A percentile compares a stretch with the other conserved stretches of the same genome.
Evolutionary conservation across 495 filamentous ascomycete genomes (phyloP).

Genomic region (Penicillium longicatenatum): DNA sequence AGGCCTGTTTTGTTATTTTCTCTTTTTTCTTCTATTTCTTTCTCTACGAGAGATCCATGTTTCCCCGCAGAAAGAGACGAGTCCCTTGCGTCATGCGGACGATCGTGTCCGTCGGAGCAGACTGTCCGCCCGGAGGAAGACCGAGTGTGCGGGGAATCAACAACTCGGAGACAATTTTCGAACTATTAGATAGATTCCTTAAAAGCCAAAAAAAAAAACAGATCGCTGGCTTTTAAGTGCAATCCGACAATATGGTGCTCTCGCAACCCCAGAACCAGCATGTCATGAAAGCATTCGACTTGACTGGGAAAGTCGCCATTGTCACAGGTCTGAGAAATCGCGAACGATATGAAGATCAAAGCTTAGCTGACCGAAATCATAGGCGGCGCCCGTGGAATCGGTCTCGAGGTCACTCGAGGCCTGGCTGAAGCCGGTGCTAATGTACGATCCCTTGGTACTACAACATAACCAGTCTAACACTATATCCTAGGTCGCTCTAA

Average conservation of each 20-base stretch:
- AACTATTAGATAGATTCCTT: not conserved
- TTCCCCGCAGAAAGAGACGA: too few relatives aligned
- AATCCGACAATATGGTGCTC: constrained; percentile 39
- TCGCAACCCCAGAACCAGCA: constrained; percentile 38
- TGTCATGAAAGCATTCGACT: constrained; percentile 38
- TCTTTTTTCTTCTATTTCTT: too few relatives aligned
- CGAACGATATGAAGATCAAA: not conserved
- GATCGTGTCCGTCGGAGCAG: not conserved
- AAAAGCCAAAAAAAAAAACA: too few relatives aligned
- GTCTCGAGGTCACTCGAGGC: constrained; percentile 68
- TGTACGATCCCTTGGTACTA: constrained; percentile 17
- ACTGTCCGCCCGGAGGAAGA: constrained; percentile 4
- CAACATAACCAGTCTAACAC: not conserved
- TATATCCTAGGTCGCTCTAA: constrained; percentile 53
- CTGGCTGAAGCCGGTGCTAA: constrained; percentile 80
- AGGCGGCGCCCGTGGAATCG: constrained; percentile 80
- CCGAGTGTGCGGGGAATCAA: constrained; percentile 6
- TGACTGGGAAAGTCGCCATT: constrained; percentile 38
- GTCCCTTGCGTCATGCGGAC: not conserved
- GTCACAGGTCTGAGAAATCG: constrained; percentile 27
- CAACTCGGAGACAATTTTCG: not conserved
- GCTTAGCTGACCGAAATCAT: not conserved
- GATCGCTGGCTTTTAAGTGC: too few relatives aligned
- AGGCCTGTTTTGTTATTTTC: too few relatives aligned
- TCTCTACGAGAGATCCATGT: too few relatives aligned